Base-by-base conservation (phyloP, 306 rosid species). In the Casuarina glauca region DNA sequence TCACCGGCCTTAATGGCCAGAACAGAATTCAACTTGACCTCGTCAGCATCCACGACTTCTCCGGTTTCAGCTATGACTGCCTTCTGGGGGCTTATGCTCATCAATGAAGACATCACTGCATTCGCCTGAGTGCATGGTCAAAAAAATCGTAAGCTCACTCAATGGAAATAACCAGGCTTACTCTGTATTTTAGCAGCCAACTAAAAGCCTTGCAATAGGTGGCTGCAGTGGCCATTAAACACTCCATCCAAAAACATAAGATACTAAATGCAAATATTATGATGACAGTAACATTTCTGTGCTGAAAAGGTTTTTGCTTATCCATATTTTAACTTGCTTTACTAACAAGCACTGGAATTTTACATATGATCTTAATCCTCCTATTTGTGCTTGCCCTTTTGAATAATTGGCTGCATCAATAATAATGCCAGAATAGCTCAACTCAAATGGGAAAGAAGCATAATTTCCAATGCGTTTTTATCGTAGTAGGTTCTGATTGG, bases 1-100 rank as follows among this genome's bases (percentile, higher is more conserved):
- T 96, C 97, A 1, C 99, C 99, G 1, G 99, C 91, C 85, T 96
- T 96, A 46, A 96, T 90, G 3, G 97, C 96, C 6, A 96, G 60
- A 8, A 86, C 62, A 15, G 96, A 85, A 84, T 82, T 90, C 42
- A 96, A 49, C 82, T 88, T 90, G 36, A 96, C 98, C 85, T 88
- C 96, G 50, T 90, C 94, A 36, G 84, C 93, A 42, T 86, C 98
- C 43, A 96, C 91, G 35, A 75, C 89, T 69, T 91, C 97, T 58
- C 98, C 98, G 1, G 87, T 90, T 46, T 93, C 98, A 4, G 97
- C 97, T 71, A 96, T 73, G 11, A 96, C 91, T 36, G 99, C 99
- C 64, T 93, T 91, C 75, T 89, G 97, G 42, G 98, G 97, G 2
- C 90, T 81, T 41, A 96, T 87, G 88, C 83, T 90, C 91, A 91